phyloP scores from a whole-genome alignment of 306 rosid species.

The Boehmeria nivea region DNA sequence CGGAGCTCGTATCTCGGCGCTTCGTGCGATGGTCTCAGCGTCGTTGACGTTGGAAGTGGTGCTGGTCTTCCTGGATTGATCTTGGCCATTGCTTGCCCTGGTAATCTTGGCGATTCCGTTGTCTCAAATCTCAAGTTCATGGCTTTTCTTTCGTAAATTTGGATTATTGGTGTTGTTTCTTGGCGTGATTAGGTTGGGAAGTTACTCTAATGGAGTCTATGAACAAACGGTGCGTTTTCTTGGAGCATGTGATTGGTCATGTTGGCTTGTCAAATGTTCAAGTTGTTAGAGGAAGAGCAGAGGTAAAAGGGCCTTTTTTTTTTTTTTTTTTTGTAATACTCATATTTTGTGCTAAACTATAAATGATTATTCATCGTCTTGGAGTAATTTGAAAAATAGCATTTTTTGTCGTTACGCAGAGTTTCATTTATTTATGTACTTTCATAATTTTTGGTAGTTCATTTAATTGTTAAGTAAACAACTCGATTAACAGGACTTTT shows the following conservation, averaged over 20 bases:
- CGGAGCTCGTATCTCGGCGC: constrained; percentile 37
- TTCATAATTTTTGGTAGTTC: too few relatives aligned
- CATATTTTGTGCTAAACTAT: too few relatives aligned
- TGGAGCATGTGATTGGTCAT: constrained; percentile 65
- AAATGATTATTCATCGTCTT: too few relatives aligned
- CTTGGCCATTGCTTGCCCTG: constrained; percentile 87
- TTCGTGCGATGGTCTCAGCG: constrained; percentile 31
- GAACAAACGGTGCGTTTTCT: constrained; percentile 76
- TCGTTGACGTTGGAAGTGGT: constrained; percentile 86
- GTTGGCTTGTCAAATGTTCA: constrained; percentile 62
- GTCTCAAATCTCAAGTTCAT: background rate
- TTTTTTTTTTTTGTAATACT: too few relatives aligned
- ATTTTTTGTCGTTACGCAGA: too few relatives aligned
- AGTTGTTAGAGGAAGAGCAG: constrained; percentile 89
- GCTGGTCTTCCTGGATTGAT: constrained; percentile 88
- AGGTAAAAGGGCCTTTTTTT: constrained; percentile 34
- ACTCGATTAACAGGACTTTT: too few relatives aligned
- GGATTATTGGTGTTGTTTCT: background rate
- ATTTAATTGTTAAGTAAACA: too few relatives aligned
- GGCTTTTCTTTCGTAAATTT: too few relatives aligned
- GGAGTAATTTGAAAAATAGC: too few relatives aligned
- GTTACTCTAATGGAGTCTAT: constrained; percentile 79
- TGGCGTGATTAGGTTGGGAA: constrained; percentile 55
- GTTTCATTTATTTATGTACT: too few relatives aligned
- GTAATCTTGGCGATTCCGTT: constrained; percentile 25